A percentile compares a stretch with the other conserved stretches of the same genome.
phyloP scores from a whole-genome alignment of 805 yeast genomes.

The Wickerhamiella bombiphila region DNA sequence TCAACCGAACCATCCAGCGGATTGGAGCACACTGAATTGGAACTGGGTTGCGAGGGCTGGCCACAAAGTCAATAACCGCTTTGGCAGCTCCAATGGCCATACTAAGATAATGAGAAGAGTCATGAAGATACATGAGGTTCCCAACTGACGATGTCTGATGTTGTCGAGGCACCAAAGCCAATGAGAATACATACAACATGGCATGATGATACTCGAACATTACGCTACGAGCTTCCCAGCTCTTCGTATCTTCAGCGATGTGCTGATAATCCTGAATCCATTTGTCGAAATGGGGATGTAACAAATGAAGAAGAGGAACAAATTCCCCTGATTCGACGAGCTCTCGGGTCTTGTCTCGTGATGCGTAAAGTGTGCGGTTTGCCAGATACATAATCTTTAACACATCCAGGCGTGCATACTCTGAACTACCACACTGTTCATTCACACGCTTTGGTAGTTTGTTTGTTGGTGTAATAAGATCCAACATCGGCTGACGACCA shows the following conservation, averaged over 20 bases:
- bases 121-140: constrained; percentile 44
- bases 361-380: constrained; percentile 65
- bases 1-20: constrained; percentile 73
- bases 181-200: constrained; percentile 64
- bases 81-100: constrained; percentile 72
- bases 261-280: constrained; percentile 54
- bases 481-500: constrained; percentile 64
- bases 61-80: constrained; percentile 49
- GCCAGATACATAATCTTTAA: constrained; percentile 67
- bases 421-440: constrained; percentile 38
- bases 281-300: constrained; percentile 58
- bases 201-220: constrained; percentile 74
- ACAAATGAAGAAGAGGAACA: constrained; percentile 52
- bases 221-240: constrained; percentile 51
- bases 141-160: constrained; percentile 15
- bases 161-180: constrained; percentile 45
- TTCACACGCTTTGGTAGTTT: constrained; percentile 32
- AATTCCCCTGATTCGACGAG: constrained; percentile 27
- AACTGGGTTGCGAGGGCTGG: constrained; percentile 48
- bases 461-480: constrained; percentile 41
- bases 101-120: constrained; percentile 46
- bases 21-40: constrained; percentile 69
- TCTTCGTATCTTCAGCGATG: constrained; percentile 1
- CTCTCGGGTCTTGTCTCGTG: constrained; percentile 22
- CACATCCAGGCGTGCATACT: constrained; percentile 65